Conservation (phyloP, 768 basidiomycete genomes). For the Dacryopinax primogenitus region DNA sequence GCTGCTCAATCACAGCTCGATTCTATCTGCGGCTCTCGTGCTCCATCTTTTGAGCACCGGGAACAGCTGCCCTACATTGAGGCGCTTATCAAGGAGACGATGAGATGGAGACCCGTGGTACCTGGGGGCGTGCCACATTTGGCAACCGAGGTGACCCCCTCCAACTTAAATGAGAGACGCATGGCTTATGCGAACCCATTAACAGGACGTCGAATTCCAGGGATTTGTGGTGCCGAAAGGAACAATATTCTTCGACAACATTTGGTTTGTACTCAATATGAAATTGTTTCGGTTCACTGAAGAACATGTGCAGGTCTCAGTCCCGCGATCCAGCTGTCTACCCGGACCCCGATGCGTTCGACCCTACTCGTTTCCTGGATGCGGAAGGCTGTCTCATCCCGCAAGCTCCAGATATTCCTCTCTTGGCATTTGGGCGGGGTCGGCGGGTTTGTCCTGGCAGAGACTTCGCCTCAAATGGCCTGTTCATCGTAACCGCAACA, state of each 20-base stretch:
- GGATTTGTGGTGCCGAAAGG: slow-evolving; percentile 15
- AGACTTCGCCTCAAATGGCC: slow-evolving; percentile 37
- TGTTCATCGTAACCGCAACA: slow-evolving; percentile 37
- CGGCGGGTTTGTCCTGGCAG: slow-evolving; percentile 41
- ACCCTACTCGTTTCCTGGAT: not conserved
- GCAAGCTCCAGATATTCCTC: not conserved
- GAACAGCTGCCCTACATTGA: slow-evolving; percentile 35
- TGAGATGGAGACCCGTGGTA: slow-evolving; percentile 37
- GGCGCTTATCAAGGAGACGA: slow-evolving; percentile 23
- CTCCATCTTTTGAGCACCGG: slow-evolving; percentile 32
- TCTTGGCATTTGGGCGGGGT: slow-evolving; percentile 8
- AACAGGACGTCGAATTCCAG: slow-evolving; percentile 5
- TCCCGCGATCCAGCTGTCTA: not conserved
- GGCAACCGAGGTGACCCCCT: not conserved
- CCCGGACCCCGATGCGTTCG: not conserved
- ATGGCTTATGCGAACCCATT: not conserved
- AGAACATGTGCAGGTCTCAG: not conserved
- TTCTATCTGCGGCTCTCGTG: not conserved
- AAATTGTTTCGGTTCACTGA: not conserved
- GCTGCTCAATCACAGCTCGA: slow-evolving; percentile 11
- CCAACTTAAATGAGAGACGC: not conserved
- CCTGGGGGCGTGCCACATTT: slow-evolving; percentile 22
- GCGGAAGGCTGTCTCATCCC: not conserved
- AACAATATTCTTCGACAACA: slow-evolving; percentile 13
- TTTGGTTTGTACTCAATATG: slow-evolving; percentile 17